These are phyloP conservation scores for Aspergillus wentii DNA, from an alignment of 495 filamentous ascomycete genomes.

Conservation along the genomic window DNA sequence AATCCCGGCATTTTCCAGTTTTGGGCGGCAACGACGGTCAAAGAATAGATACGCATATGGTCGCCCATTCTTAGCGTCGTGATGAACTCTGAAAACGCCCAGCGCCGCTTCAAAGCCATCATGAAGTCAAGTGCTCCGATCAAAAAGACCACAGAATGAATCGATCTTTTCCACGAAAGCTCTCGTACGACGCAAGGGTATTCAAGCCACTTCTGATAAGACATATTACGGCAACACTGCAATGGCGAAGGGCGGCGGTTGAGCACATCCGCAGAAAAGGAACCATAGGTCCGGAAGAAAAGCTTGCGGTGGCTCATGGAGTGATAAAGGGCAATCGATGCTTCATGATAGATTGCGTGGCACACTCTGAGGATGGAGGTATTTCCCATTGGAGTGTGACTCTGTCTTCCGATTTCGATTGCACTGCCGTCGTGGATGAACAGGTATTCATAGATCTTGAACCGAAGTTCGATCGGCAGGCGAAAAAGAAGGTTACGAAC, in stretches of 20 bases:
- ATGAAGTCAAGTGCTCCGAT: conserved; percentile 8
- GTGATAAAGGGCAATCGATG: conserved; percentile 14
- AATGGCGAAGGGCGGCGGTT: conserved; percentile 5
- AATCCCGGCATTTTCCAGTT: conserved; percentile 14
- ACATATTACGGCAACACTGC: conserved; percentile 2
- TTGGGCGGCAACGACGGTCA: conserved; percentile 11
- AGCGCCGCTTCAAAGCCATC: conserved; percentile 9
- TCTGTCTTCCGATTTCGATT: conserved; percentile 9
- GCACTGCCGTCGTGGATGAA: conserved; percentile 6
- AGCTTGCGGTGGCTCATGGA: conserved; percentile 27
- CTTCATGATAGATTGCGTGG: conserved; percentile 16
- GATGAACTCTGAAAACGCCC: conserved; percentile 11
- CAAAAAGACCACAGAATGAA: too few relatives aligned
- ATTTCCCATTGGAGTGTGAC: conserved; percentile 1
- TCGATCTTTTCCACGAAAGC: conserved; percentile 5
- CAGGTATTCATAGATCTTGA: conserved; percentile 9
- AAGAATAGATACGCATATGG: conserved; percentile 7
- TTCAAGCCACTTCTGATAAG: neutral
- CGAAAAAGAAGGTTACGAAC: conserved; percentile 7
- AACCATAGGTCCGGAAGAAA: conserved; percentile 16
- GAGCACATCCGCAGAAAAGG: conserved; percentile 6
- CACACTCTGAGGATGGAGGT: conserved; percentile 11
- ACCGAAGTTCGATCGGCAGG: conserved; percentile 9
- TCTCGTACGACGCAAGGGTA: conserved; percentile 2
- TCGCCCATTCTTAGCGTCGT: conserved; percentile 3